phyloP scores from a whole-genome alignment of 2,329 filamentous ascomycete genomes.

The Fusarium sp. region DNA sequence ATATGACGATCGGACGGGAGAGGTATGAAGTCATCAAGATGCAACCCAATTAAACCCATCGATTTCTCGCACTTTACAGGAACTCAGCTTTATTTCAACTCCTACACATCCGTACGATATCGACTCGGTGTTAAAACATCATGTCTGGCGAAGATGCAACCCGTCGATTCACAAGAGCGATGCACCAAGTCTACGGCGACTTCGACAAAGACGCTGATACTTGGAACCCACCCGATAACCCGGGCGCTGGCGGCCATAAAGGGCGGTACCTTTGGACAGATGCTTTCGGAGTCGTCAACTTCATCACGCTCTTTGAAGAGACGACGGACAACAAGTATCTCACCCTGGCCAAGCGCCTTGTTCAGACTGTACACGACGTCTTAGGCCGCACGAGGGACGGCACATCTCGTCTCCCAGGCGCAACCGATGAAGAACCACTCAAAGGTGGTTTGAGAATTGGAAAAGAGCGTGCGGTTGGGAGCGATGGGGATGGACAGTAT shows the following conservation, averaged over 20 bases:
- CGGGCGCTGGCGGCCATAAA: slow-evolving; percentile 62
- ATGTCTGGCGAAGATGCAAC: slow-evolving; percentile 8
- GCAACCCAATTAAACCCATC: neutral
- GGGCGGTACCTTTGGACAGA: slow-evolving; percentile 71
- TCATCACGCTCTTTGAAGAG: slow-evolving; percentile 62
- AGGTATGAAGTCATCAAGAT: slow-evolving; percentile 11
- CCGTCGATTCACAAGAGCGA: slow-evolving; percentile 49
- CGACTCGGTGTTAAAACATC: neutral
- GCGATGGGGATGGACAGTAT: slow-evolving; percentile 68
- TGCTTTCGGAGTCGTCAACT: slow-evolving; percentile 67
- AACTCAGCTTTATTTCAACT: neutral
- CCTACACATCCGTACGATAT: neutral
- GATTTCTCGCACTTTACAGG: neutral
- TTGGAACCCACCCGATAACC: slow-evolving; percentile 59
- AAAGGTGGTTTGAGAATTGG: slow-evolving; percentile 67
- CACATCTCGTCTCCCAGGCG: slow-evolving; percentile 56
- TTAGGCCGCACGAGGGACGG: slow-evolving; percentile 64
- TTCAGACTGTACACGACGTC: slow-evolving; percentile 60
- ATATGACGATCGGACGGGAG: slow-evolving; percentile 1
- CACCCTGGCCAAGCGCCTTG: slow-evolving; percentile 58
- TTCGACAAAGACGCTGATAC: slow-evolving; percentile 38
- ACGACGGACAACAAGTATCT: slow-evolving; percentile 54
- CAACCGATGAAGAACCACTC: slow-evolving; percentile 61
- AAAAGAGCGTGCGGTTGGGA: slow-evolving; percentile 58
- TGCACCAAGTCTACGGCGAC: slow-evolving; percentile 51